These are phyloP conservation scores for Geotrichum carabidarum DNA, from an alignment of 1,139 yeast genomes.

Conservation along the genomic window DNA sequence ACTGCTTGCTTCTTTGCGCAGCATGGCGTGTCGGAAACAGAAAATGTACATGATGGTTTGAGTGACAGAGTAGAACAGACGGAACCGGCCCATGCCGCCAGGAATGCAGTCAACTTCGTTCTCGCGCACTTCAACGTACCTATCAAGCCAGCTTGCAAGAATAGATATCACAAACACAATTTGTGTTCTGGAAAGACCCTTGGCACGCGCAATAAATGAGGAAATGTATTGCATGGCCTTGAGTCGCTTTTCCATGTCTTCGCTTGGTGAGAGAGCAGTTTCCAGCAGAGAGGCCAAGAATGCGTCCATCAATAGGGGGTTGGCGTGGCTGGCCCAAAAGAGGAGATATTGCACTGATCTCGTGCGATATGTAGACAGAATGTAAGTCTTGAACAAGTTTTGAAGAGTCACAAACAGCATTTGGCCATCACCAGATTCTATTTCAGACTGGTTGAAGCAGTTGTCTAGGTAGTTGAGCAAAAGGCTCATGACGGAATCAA, in stretches of 20 bases:
- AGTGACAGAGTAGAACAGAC: conserved; percentile 84
- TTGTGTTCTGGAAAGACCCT: conserved; percentile 63
- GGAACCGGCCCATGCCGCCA: conserved; percentile 52
- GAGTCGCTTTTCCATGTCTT: conserved; percentile 67
- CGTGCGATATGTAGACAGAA: conserved; percentile 89
- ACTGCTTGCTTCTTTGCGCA: conserved; percentile 30
- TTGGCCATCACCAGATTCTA: conserved; percentile 63
- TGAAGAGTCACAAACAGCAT: conserved; percentile 68
- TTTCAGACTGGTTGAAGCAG: conserved; percentile 49
- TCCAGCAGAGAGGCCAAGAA: conserved; percentile 79
- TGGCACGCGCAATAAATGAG: conserved; percentile 86
- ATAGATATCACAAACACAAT: conserved; percentile 73
- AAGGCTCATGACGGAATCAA: conserved; percentile 60
- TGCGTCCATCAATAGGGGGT: conserved; percentile 78
- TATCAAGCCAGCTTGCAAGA: conserved; percentile 74
- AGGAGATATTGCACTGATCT: conserved; percentile 80
- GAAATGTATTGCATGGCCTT: conserved; percentile 90
- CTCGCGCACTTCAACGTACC: conserved; percentile 78
- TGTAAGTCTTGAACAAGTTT: conserved; percentile 71
- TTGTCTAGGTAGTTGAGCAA: conserved; percentile 50
- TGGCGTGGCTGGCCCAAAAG: conserved; percentile 77
- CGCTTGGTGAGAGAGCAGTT: conserved; percentile 65
- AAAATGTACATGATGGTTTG: conserved; percentile 88
- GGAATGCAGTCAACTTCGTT: conserved; percentile 58
- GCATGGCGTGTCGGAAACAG: conserved; percentile 71